Conservation (phyloP, 1,284 basidiomycete species). For the Sanghuangporus sanghuang region DNA sequence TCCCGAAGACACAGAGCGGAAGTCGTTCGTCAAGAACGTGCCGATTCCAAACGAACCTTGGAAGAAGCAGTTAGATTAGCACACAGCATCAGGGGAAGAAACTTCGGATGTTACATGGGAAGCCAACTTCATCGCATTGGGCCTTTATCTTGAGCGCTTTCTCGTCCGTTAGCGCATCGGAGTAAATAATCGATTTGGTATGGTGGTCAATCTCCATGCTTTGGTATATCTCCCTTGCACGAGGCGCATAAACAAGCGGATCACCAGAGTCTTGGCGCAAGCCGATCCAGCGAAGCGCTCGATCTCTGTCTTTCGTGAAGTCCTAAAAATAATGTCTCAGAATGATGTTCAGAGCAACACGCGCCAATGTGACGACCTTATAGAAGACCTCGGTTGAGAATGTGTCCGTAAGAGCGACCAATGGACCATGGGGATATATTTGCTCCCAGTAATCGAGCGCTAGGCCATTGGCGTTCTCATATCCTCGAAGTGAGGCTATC, state of each 20-base stretch:
- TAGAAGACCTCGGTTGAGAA: constrained; percentile 86
- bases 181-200: constrained; percentile 76
- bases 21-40: constrained; percentile 89
- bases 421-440: constrained; percentile 53
- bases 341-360: background rate
- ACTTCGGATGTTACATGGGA: constrained; percentile 47
- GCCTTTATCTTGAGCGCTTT: constrained; percentile 66
- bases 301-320: constrained; percentile 52
- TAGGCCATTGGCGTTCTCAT: constrained; percentile 65
- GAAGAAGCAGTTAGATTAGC: background rate
- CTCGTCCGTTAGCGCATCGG: constrained; percentile 73
- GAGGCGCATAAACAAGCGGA: constrained; percentile 70
- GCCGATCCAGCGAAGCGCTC: constrained; percentile 69
- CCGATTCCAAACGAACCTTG: constrained; percentile 81
- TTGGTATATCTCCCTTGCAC: constrained; percentile 67
- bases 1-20: constrained; percentile 51
- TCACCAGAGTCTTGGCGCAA: constrained; percentile 93
- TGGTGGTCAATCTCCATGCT: constrained; percentile 58
- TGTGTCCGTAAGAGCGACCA: constrained; percentile 87
- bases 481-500: constrained; percentile 80
- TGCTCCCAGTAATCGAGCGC: constrained; percentile 85
- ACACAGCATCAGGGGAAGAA: background rate
- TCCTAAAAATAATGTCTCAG: constrained; percentile 36
- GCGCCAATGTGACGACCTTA: constrained; percentile 37
- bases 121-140: constrained; percentile 70